Conservation (phyloP, 2,329 filamentous ascomycete species). For the Aspergillus spinulosporus region DNA sequence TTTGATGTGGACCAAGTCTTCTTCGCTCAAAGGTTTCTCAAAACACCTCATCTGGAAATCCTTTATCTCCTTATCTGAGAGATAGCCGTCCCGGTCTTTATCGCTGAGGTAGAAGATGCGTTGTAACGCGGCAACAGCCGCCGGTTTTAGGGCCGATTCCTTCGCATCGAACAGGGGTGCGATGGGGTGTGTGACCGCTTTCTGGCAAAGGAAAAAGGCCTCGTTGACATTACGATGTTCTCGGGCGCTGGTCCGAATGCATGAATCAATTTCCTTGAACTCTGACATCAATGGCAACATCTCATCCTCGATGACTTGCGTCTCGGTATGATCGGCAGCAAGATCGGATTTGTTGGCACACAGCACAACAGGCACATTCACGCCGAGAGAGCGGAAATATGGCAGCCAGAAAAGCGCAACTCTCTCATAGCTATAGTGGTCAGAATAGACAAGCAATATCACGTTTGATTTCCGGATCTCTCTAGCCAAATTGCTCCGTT, state of each 20-base stretch:
- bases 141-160: slow-evolving; percentile 82
- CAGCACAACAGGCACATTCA: slow-evolving; percentile 94
- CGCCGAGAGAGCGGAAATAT: slow-evolving; percentile 94
- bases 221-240: slow-evolving; percentile 94
- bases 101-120: slow-evolving; percentile 95
- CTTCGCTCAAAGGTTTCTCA: slow-evolving; percentile 75
- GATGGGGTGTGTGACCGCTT: slow-evolving; percentile 95
- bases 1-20: slow-evolving; percentile 91
- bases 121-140: slow-evolving; percentile 79
- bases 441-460: slow-evolving; percentile 93
- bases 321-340: slow-evolving; percentile 68
- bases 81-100: slow-evolving; percentile 89
- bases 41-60: slow-evolving; percentile 92
- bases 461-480: slow-evolving; percentile 97
- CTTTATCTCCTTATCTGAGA: slow-evolving; percentile 87
- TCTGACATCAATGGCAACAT: slow-evolving; percentile 98
- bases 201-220: slow-evolving; percentile 96
- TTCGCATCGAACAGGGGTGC: slow-evolving; percentile 96
- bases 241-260: slow-evolving; percentile 88
- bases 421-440: slow-evolving; percentile 98
- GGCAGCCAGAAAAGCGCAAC: slow-evolving; percentile 98
- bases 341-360: slow-evolving; percentile 98
- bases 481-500: slow-evolving; percentile 86
- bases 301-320: slow-evolving; percentile 90
- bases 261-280: slow-evolving; percentile 98